Evolutionary conservation across 805 yeast species (phyloP).

Genomic region (Sugiyamaella valdiviana): DNA sequence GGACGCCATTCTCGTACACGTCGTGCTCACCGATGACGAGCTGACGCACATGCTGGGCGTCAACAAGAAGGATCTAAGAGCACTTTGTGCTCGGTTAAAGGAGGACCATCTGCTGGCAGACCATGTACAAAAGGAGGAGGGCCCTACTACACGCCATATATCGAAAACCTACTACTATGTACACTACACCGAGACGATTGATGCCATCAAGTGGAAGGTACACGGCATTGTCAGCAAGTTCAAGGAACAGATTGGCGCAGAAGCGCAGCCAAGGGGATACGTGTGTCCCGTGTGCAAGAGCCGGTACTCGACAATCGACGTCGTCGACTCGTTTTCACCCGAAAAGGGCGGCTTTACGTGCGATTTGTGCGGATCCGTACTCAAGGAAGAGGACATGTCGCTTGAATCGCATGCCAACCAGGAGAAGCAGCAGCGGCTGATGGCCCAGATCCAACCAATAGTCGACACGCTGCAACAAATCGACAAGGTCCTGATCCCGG

Average conservation of each 20-base stretch:
- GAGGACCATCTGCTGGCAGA: slow-evolving; percentile 75
- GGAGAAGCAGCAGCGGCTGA: slow-evolving; percentile 70
- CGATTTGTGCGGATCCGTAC: slow-evolving; percentile 68
- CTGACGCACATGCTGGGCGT: slow-evolving; percentile 72
- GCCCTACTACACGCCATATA: slow-evolving; percentile 56
- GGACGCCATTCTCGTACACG: slow-evolving; percentile 83
- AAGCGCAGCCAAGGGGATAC: slow-evolving; percentile 89
- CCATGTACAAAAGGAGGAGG: slow-evolving; percentile 41
- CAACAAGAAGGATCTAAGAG: slow-evolving; percentile 70
- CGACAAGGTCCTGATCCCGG: slow-evolving; percentile 73
- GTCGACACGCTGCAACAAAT: slow-evolving; percentile 76
- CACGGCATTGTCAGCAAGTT: slow-evolving; percentile 74
- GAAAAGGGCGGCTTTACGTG: slow-evolving; percentile 79
- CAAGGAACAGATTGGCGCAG: slow-evolving; percentile 76
- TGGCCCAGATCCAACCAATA: slow-evolving; percentile 86
- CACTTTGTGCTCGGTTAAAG: slow-evolving; percentile 69
- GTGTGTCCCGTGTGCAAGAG: slow-evolving; percentile 81
- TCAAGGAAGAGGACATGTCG: slow-evolving; percentile 84
- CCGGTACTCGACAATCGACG: slow-evolving; percentile 80
- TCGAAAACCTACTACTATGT: slow-evolving; percentile 79
- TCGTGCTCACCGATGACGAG: slow-evolving; percentile 90
- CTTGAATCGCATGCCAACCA: slow-evolving; percentile 77
- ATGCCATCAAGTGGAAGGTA: slow-evolving; percentile 93
- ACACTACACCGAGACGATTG: slow-evolving; percentile 89
- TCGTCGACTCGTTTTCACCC: slow-evolving; percentile 70